Conservation (phyloP, 2,329 filamentous ascomycete genomes). For the Alternaria ventricosa region DNA sequence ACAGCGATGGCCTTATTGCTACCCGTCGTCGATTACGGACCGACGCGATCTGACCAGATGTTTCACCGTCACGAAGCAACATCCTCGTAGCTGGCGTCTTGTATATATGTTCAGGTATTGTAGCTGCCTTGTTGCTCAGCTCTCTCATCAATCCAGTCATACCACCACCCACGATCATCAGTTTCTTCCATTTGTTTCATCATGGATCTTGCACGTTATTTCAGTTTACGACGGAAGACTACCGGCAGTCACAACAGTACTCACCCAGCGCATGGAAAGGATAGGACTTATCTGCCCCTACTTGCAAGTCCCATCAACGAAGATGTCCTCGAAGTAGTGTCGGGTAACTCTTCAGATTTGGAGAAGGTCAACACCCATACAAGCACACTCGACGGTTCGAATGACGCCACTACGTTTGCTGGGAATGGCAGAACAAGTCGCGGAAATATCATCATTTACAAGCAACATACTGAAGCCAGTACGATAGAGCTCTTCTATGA, state of each 20-base stretch:
- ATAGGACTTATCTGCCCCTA: conserved; percentile 20
- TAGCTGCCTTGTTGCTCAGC: neutral
- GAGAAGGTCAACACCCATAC: conserved; percentile 16
- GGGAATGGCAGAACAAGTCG: conserved; percentile 25
- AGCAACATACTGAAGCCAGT: conserved; percentile 53
- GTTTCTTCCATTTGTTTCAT: neutral
- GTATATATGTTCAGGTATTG: conserved; percentile 1
- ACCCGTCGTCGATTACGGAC: neutral
- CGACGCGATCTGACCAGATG: conserved; percentile 3
- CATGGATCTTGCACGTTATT: conserved; percentile 30
- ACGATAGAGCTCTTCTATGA: conserved; percentile 66
- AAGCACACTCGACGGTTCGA: conserved; percentile 9
- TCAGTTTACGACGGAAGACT: conserved; percentile 20
- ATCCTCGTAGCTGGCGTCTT: neutral
- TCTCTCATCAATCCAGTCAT: neutral
- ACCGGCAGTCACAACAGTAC: neutral
- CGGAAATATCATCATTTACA: conserved; percentile 34
- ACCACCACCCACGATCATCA: neutral
- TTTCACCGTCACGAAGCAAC: neutral
- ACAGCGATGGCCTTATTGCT: neutral
- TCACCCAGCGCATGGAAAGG: neutral
- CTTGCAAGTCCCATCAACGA: conserved; percentile 30
- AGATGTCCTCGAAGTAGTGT: conserved; percentile 22
- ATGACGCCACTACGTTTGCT: conserved; percentile 17
- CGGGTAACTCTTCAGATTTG: conserved; percentile 13